Evolutionary conservation across 2,329 filamentous ascomycete species (phyloP).

Genomic region (Fragosphaeria purpurea): DNA sequence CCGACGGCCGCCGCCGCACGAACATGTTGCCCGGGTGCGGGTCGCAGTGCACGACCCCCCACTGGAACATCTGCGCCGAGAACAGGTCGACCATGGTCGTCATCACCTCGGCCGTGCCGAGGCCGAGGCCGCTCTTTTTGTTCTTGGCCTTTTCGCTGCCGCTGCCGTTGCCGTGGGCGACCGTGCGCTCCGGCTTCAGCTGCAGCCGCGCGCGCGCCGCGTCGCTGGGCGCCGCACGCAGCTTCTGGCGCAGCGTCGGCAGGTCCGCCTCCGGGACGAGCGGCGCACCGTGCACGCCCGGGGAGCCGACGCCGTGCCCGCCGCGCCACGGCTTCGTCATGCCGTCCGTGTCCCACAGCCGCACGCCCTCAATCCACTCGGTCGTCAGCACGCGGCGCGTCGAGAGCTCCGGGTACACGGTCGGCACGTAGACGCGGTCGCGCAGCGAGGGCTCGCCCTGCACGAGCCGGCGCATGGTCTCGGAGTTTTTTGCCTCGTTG

Average conservation of each 20-base stretch:
- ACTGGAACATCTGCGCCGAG: conserved; percentile 96
- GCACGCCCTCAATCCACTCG: conserved; percentile 94
- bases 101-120: conserved; percentile 82
- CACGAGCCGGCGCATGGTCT: conserved; percentile 71
- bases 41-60: conserved; percentile 92
- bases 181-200: conserved; percentile 70
- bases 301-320: conserved; percentile 63
- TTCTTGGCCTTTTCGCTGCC: conserved; percentile 30
- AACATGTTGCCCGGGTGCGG: conserved; percentile 98
- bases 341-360: conserved; percentile 82
- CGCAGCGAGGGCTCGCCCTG: conserved; percentile 64
- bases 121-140: conserved; percentile 53
- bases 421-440: conserved; percentile 78
- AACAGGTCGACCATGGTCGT: conserved; percentile 93
- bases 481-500: conserved; percentile 82
- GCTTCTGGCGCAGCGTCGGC: conserved; percentile 32
- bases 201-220: conserved; percentile 44
- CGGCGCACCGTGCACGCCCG: conserved; percentile 60
- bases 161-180: conserved; percentile 64
- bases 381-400: conserved; percentile 81
- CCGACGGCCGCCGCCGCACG: conserved; percentile 71
- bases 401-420: conserved; percentile 72
- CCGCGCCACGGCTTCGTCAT: conserved; percentile 72
- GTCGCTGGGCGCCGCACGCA: conserved; percentile 26
- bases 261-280: conserved; percentile 41